These are phyloP conservation scores for Astraeus odoratus DNA, from an alignment of 768 basidiomycete species.

Conservation along the genomic window DNA sequence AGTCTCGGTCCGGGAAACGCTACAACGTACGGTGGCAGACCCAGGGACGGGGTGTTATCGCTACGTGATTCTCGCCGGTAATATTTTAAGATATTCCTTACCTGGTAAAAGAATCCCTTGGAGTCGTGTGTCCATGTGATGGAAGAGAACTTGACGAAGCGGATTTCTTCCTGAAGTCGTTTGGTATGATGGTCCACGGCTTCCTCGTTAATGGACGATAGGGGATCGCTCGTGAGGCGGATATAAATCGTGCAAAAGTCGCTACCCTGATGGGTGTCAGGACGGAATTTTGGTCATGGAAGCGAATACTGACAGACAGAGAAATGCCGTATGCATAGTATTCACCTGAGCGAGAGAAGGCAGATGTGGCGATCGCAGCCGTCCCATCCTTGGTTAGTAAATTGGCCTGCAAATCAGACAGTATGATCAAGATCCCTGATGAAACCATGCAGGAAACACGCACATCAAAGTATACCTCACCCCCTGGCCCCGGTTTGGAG, in stretches of 20 bases:
- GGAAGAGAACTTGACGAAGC: constrained; percentile 70
- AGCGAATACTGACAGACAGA: constrained; percentile 44
- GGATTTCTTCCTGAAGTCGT: constrained; percentile 58
- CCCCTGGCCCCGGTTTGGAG: constrained; percentile 37
- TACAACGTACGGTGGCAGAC: constrained; percentile 13
- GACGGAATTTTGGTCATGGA: constrained; percentile 1
- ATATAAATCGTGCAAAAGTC: constrained; percentile 67
- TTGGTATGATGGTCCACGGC: constrained; percentile 39
- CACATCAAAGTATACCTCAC: constrained; percentile 79
- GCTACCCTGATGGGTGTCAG: constrained; percentile 46
- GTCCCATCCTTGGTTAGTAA: constrained; percentile 67
- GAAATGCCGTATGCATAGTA: constrained; percentile 76
- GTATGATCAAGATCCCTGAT: neutral
- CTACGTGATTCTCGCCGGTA: neutral
- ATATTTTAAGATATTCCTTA: constrained; percentile 11
- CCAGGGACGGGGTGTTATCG: neutral
- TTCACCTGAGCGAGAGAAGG: constrained; percentile 61
- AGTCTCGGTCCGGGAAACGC: constrained; percentile 51
- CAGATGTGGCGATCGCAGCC: constrained; percentile 48
- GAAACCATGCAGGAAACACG: constrained; percentile 10
- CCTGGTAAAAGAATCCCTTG: constrained; percentile 82
- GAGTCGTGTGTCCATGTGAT: constrained; percentile 73
- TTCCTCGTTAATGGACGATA: constrained; percentile 36
- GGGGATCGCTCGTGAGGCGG: constrained; percentile 53
- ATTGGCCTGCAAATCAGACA: constrained; percentile 46